Base-by-base conservation (phyloP, 2,329 filamentous ascomycete species). In the Fusarium lateritium region DNA sequence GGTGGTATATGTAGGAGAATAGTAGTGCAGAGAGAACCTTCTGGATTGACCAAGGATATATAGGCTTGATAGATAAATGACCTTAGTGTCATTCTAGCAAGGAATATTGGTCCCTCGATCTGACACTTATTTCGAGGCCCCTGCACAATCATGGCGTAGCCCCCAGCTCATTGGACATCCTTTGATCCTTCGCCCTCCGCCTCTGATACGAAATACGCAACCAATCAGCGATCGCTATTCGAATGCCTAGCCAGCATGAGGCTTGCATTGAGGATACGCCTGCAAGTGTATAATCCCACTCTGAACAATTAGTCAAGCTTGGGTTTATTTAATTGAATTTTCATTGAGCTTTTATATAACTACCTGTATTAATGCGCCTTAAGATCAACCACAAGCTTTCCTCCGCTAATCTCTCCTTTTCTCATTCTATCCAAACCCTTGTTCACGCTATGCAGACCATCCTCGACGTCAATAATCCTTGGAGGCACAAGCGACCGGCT, bases 381-480 rank as follows among this genome's bases (percentile, higher is more conserved):
- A 17, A 75, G 31, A 33, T 75, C 70, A 19, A 92, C 88, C n/a
- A 94, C 89, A 44, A 94, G 81, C 45, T 91, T 86, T 14, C 90
- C 91, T 1, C 91, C 91, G 50, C 88, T 89, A 11, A 92, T 86
- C 56, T 88, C 87, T 0, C 91, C 90, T 61, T 83, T 84, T 15
- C 90, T 83, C 84, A 94, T 85, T 7, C 84, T 82, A 72, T 93
- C 89, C 31, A 94, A 78, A 0, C 88, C 91, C 9, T 81, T 83
- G 74, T 94, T 94, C n/a, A 94, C 86, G 1, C 85, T 89, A 4
- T 83, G 85, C 3, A 94, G 76, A 0, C 92, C 92, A 14, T 87
- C 83, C 19, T 89, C 85, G 0, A 88, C 85, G 24, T 87, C 86
- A 19, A 92, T 84, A n/a, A 92, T 86, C 31, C 91, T 88, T 0